phyloP scores from a whole-genome alignment of 208 protist species.

The Jaenimonas drosophilae region DNA sequence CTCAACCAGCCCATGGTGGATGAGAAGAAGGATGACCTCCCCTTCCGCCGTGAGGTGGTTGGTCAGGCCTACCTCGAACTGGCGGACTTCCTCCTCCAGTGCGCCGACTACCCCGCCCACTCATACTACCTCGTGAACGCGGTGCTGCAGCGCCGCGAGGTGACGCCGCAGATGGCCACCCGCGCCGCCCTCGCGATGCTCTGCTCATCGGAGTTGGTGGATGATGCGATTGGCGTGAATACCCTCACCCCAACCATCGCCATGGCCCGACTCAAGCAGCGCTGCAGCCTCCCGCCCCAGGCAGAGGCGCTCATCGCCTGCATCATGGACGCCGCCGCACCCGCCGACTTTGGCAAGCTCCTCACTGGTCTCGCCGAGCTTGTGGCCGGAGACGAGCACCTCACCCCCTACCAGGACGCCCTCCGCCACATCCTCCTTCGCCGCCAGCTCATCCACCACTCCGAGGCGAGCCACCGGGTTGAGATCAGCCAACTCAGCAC shows the following conservation, averaged over 20 bases:
- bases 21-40: too few relatives aligned
- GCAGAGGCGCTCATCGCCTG: too few relatives aligned
- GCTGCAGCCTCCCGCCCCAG: too few relatives aligned
- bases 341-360: constrained; percentile 5
- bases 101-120: constrained; percentile 60
- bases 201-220: constrained; percentile 27
- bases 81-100: too few relatives aligned
- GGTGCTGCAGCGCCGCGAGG: constrained; percentile 23
- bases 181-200: constrained; percentile 61
- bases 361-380: constrained; percentile 9
- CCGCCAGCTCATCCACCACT: constrained; percentile 40
- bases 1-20: too few relatives aligned
- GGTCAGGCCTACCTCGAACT: too few relatives aligned
- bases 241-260: too few relatives aligned
- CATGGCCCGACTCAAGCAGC: too few relatives aligned
- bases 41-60: too few relatives aligned
- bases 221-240: too few relatives aligned
- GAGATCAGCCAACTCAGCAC: constrained; percentile 30
- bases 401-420: constrained; percentile 10
- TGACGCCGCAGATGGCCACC: constrained; percentile 18
- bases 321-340: too few relatives aligned
- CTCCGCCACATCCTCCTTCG: constrained; percentile 44
- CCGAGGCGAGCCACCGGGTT: constrained; percentile 27
- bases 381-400: constrained; percentile 5
- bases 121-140: constrained; percentile 53